Evolutionary conservation across 2,329 filamentous ascomycete genomes (phyloP), one percentile per base, ranked within the genome.

Genomic region (Byssothecium circinans): DNA sequence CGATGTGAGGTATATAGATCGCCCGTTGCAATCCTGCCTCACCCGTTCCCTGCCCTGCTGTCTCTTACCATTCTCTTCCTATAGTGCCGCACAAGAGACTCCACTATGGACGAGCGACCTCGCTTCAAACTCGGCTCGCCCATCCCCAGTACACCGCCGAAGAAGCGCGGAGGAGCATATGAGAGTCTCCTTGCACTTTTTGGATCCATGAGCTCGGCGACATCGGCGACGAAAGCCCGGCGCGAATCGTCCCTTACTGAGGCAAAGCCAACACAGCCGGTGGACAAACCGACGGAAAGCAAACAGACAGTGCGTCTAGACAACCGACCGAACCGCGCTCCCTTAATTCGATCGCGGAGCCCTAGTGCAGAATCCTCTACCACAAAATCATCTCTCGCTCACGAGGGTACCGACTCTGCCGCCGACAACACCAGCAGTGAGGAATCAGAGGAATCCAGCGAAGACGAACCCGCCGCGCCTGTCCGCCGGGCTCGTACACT

Each of bases 181-280:
- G 40, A 62, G 11, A 50, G 58, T 40, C 53, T 71, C 12, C 56
- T 70, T n/a, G 54, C 52, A 3, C 58, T 61, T 25, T 71, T 71
- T 38, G 63, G 60, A 2, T 62, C 64, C 0, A 58, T 57, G 18
- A 62, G 43, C 17, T 65, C 62, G 14, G 58, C 62, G 3, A 62
- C 61, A 7, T 69, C 69, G 0, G 65, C 62, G 1, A 69, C 67
- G 6, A 65, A 65, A 42, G 53, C 53, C 23, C 53, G 61, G n/a
- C 55, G 58, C 18, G 27, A 45, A 6, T 60, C 61, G 15, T 43
- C 52, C 47, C 50, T 15, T 25, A 42, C 8, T 29, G 39, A 17
- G 11, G 36, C 15, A 50, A 47, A 15, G 29, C 6, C 29, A 32
- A 32, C 23, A 33, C 22, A 22, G 17, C 40, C 19, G 40, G 38